Percentiles rank a stretch among this genome's conserved stretches.
These are phyloP conservation scores for Vigna unguiculata DNA, from an alignment of 306 rosid genomes.

Conservation along the genomic window DNA sequence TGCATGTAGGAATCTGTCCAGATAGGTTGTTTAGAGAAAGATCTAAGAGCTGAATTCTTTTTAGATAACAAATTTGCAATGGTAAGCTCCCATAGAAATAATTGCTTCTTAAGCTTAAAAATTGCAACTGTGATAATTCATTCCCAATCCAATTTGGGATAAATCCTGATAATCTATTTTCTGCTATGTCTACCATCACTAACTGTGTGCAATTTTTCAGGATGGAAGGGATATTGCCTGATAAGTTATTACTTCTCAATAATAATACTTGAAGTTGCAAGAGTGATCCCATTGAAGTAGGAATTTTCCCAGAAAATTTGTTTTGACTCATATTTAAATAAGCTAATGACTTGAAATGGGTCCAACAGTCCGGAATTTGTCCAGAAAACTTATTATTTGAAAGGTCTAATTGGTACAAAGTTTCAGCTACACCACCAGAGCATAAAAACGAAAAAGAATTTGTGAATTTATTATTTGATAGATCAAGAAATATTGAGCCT, in stretches of 20 bases:
- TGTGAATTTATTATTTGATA: slow-evolving; percentile 39
- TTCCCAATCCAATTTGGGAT: neutral
- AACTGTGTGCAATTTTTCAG: slow-evolving; percentile 18
- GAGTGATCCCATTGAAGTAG: slow-evolving; percentile 11
- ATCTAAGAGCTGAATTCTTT: no score
- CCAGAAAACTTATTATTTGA: neutral
- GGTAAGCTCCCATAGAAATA: neutral
- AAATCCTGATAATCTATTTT: slow-evolving; percentile 12
- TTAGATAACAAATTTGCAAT: no score
- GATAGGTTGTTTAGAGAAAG: no score
- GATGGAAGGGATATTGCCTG: neutral
- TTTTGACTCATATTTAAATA: neutral
- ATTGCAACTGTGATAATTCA: no score
- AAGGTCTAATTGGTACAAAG: neutral
- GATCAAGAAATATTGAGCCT: neutral
- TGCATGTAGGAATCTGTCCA: neutral
- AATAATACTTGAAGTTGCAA: neutral
- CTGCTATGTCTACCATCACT: slow-evolving; percentile 11
- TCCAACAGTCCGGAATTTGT: slow-evolving; percentile 18
- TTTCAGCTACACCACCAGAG: neutral
- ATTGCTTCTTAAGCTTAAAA: neutral
- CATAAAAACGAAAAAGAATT: slow-evolving; percentile 1
- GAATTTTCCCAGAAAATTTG: no score
- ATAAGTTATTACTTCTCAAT: slow-evolving; percentile 31
- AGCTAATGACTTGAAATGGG: neutral